Base-by-base conservation (phyloP, 2,329 filamentous ascomycete genomes). In the Penicillium sp. region DNA sequence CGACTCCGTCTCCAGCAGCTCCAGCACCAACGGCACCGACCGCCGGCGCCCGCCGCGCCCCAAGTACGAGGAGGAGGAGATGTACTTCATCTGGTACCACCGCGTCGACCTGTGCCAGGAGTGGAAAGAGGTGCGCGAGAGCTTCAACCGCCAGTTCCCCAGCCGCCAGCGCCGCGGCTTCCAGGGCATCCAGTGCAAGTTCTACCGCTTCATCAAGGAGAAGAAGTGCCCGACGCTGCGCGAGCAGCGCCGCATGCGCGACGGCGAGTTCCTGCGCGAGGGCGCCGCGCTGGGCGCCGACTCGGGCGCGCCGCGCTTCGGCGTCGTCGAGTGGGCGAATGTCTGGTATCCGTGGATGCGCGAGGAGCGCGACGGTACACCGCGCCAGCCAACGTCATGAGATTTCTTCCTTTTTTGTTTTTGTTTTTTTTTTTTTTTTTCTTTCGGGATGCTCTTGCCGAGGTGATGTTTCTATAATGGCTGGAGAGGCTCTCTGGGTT, bases 81-180 rank as follows among this genome's bases (percentile, higher is more conserved):
- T 67, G 59, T 69, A 68, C 51, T 73, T 73, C 43, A 72, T 73
- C 45, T 74, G 71, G 71, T 74, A 73, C 48, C 67, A 72, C 52
- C 68, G 70, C 6, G 68, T 69, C 17, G 71, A 73, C 48, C 59
- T 72, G 17, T 60, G 60, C 31, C 63, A 71, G 54, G 65, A 70
- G 43, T 74, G 71, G 71, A 68, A 67, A 43, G 62, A 70, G 44
- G 66, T 73, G 15, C 62, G 64, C 17, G 62, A 69, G 37, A 63
- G 60, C 39, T 74, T 71, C 47, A 68, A 69, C 48, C 55, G 50
- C 0, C 68, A 71, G 41, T 74, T 73, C 38, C 65, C 67, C 13
- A 54, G 51, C 9, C 62, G 64, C 11, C 65, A 66, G 48, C 57
- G 64, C 15, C 57, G 64, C 10, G 63, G 63, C 4, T 70, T 70